Conservation (phyloP, 306 rosid species). For the Glycine tomentella region DNA sequence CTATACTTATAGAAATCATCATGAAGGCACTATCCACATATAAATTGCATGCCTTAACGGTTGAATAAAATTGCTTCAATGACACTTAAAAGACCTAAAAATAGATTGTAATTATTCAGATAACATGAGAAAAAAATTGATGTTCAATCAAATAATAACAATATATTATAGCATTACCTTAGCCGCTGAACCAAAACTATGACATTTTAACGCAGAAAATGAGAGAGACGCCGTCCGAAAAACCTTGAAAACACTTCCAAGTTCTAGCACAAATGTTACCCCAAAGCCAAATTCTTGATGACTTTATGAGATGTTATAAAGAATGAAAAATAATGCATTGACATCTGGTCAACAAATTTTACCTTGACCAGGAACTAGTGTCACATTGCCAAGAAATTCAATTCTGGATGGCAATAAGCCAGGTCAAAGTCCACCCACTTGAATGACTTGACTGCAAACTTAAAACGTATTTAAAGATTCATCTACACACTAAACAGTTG, state of each 20-base stretch:
- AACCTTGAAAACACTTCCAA: slow-evolving; percentile 31
- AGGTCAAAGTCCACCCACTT: slow-evolving; percentile 48
- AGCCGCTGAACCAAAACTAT: slow-evolving; percentile 10
- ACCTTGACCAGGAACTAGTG: slow-evolving; percentile 42
- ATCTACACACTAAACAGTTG: neutral
- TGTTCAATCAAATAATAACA: slow-evolving; percentile 22
- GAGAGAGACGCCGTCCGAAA: slow-evolving; percentile 1
- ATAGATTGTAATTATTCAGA: neutral
- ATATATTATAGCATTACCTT: neutral
- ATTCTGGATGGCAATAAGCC: slow-evolving; percentile 45
- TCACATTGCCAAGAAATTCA: slow-evolving; percentile 14
- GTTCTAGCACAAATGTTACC: slow-evolving; percentile 5
- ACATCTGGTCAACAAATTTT: slow-evolving; percentile 44
- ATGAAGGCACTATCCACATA: slow-evolving; percentile 17
- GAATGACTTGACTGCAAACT: slow-evolving; percentile 45
- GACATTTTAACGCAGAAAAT: slow-evolving; percentile 6
- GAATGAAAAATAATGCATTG: slow-evolving; percentile 17
- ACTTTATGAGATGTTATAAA: neutral
- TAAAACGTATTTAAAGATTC: neutral
- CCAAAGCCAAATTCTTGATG: slow-evolving; percentile 1
- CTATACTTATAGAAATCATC: neutral
- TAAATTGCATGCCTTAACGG: neutral
- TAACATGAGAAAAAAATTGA: neutral
- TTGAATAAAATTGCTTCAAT: slow-evolving; percentile 8
- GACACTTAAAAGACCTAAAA: neutral